These are phyloP conservation scores for Dipteronia dyeriana DNA, from an alignment of 345 rosid genomes.

Conservation along the genomic window DNA sequence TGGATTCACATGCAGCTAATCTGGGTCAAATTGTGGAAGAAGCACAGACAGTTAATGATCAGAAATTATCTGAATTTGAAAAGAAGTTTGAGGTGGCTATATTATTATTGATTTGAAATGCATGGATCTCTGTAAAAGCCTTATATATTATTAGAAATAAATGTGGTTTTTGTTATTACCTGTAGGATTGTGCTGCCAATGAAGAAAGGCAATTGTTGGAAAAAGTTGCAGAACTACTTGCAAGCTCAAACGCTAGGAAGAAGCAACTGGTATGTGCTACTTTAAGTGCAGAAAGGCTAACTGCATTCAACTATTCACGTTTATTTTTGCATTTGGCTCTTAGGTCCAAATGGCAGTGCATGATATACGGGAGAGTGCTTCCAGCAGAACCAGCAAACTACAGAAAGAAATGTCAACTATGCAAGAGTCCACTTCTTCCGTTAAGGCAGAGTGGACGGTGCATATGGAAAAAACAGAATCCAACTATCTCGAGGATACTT, in stretches of 20 bases:
- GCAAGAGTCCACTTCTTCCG: slow-evolving; percentile 76
- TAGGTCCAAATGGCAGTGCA: slow-evolving; percentile 91
- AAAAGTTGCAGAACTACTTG: slow-evolving; percentile 88
- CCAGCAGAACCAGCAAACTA: slow-evolving; percentile 65
- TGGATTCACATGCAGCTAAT: slow-evolving; percentile 72
- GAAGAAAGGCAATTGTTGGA: slow-evolving; percentile 87
- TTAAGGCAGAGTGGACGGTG: slow-evolving; percentile 73
- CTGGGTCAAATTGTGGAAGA: slow-evolving; percentile 75
- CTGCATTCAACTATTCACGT: slow-evolving; percentile 5
- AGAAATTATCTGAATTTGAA: slow-evolving; percentile 74
- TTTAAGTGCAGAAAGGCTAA: not conserved
- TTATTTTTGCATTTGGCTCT: not conserved
- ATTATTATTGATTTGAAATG: slow-evolving; percentile 18
- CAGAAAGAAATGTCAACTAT: slow-evolving; percentile 93
- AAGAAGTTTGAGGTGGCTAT: slow-evolving; percentile 85
- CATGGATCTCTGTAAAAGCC: slow-evolving; percentile 3
- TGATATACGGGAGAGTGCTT: slow-evolving; percentile 77
- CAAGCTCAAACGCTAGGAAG: slow-evolving; percentile 85
- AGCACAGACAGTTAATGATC: slow-evolving; percentile 77
- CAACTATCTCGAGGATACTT: slow-evolving; percentile 61
- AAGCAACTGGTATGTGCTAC: slow-evolving; percentile 63
- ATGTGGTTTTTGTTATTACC: slow-evolving; percentile 14
- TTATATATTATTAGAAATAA: not conserved
- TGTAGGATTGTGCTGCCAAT: slow-evolving; percentile 81
- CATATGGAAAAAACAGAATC: slow-evolving; percentile 89